These are phyloP conservation scores for Phytophthora podocarpi DNA, from an alignment of 352 stramenopile genomes.

Conservation along the genomic window DNA sequence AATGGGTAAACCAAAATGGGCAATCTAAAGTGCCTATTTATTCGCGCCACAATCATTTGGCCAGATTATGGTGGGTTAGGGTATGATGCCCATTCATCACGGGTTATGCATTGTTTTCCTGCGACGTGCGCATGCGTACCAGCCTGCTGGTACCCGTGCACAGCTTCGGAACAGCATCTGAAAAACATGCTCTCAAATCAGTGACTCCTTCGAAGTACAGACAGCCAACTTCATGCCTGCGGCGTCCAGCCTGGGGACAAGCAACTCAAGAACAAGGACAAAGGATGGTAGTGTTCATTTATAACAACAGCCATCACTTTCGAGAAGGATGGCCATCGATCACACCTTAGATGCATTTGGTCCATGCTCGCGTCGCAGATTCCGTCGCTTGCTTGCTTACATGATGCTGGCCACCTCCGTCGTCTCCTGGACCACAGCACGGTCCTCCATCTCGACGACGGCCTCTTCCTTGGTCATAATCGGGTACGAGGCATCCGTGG, in stretches of 20 bases:
- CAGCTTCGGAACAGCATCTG: no score
- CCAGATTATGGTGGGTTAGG: slow-evolving; percentile 4
- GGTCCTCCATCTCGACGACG: neutral
- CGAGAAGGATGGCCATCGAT: slow-evolving; percentile 2
- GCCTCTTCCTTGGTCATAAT: slow-evolving; percentile 40
- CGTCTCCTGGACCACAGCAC: slow-evolving; percentile 17
- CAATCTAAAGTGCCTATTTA: no score
- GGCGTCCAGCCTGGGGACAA: no score
- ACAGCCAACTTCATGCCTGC: no score
- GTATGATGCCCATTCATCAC: neutral
- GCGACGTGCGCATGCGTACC: no score
- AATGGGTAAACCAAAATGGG: no score
- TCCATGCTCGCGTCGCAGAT: no score
- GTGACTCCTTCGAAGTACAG: no score
- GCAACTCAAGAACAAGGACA: neutral
- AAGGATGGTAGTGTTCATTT: slow-evolving; percentile 15
- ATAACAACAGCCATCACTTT: slow-evolving; percentile 6
- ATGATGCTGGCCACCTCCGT: slow-evolving; percentile 37
- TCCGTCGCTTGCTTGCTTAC: slow-evolving; percentile 9
- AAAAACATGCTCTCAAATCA: no score
- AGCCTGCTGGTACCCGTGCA: no score
- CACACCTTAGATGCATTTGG: neutral
- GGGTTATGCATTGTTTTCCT: neutral
- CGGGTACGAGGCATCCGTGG: slow-evolving; percentile 82
- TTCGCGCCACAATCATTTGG: slow-evolving; percentile 23